phyloP scores from a whole-genome alignment of 768 basidiomycete species.

The Mrakia blollopis region DNA sequence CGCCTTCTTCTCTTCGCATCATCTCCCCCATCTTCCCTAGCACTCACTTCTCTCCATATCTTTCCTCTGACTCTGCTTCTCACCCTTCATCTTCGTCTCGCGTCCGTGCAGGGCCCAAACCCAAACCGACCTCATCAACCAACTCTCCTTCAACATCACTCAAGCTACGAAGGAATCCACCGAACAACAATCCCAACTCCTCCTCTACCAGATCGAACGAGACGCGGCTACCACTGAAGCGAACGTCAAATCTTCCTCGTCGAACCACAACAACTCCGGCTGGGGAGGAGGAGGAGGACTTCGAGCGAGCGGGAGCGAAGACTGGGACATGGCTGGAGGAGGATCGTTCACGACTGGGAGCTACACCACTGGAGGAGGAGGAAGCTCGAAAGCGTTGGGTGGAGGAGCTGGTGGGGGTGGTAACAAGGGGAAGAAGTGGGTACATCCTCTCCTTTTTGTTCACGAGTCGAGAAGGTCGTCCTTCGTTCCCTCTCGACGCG shows the following conservation, averaged over 20 bases:
- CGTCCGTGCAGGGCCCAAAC: constrained; percentile 45
- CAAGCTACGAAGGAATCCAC: not conserved
- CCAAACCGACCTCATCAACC: constrained; percentile 59
- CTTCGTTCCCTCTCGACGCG: too few species aligned
- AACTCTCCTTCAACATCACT: constrained; percentile 24
- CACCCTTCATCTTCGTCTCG: not conserved
- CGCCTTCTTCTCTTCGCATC: constrained; percentile 56
- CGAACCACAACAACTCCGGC: not conserved
- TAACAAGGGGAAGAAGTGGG: constrained; percentile 15
- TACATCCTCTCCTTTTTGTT: constrained; percentile 8
- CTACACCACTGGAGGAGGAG: not conserved
- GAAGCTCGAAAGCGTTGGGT: not conserved
- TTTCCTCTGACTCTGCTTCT: constrained; percentile 10
- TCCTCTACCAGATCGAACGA: constrained; percentile 61
- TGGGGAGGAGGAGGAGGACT: not conserved
- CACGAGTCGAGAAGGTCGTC: too few species aligned
- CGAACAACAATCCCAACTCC: constrained; percentile 46
- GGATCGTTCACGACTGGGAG: not conserved
- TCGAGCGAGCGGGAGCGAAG: not conserved
- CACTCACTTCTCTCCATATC: too few species aligned
- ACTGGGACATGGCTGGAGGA: constrained; percentile 12
- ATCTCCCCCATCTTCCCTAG: not conserved
- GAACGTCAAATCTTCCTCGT: not conserved
- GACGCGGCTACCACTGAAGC: not conserved
- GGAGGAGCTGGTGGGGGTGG: not conserved